Base-by-base conservation (phyloP, 192 early-diverging fungal species). In the Gonapodya prolifera region DNA sequence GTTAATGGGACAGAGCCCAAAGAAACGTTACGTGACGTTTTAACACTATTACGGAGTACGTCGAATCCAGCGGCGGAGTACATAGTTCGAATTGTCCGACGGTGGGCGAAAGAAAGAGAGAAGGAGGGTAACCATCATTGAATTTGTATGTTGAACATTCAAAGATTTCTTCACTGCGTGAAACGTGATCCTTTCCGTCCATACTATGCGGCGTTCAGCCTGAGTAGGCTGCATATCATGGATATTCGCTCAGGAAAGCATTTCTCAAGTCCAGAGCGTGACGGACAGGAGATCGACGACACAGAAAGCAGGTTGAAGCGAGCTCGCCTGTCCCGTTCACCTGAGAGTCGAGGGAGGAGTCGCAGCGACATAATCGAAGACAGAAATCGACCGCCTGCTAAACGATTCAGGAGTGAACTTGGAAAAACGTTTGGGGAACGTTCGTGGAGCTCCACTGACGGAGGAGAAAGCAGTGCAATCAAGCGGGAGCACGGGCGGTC, bases 41-140 rank as follows among this genome's bases (percentile, higher is more conserved):
- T 89, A 31, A 80, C 83, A 1, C 77, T 89, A 77, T 36, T 89
- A 35, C 78, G 88, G 33, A 89, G 82, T 75, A 89, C 86, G 30
- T 82, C 86, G 0, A 89, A 89, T 70, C 88, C 88, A 35, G 87
- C 89, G 77, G 88, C 87, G 13, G 88, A 89, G 75, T 89, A 86
- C 75, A 87, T 89, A n/a, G 81, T 88, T 18, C 75, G 88, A 28
- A 79, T 89, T 17, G 84, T 89, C 75, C 88, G 88, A 75, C 88
- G 88, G 80, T 79, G 75, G 35, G 78, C 78, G 31, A 79, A 79
- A 79, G 78, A 79, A 80, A 79, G 77, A 79, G 77, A 77, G 45
- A 75, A 16, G 45, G 8, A 77, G 30, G 8, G 34, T 34, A 71
- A 16, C 18, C 23, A 2, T 77, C 30, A 16, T 69, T 77, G 2